A percentile compares a stretch with the other conserved stretches of the same genome.
phyloP scores from a whole-genome alignment of 208 protist genomes.

The Porcisia hertigi region DNA sequence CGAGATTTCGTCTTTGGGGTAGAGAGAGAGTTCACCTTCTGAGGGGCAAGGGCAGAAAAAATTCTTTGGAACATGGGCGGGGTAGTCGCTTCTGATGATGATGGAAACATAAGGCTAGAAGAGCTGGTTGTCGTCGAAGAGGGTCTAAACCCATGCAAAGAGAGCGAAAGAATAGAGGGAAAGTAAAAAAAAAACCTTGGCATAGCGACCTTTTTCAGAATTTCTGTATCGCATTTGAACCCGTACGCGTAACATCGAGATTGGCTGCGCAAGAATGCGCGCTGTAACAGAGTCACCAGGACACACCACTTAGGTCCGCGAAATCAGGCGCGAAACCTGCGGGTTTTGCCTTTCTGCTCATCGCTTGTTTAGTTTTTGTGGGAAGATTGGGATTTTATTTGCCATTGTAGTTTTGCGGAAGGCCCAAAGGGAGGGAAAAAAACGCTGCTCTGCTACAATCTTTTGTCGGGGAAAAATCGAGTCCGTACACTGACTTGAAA shows the following conservation, averaged over 20 bases:
- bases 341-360: neutral
- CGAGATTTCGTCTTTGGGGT: slow-evolving; percentile 50
- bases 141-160: neutral
- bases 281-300: too few relatives aligned
- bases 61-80: slow-evolving; percentile 30
- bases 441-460: neutral
- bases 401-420: neutral
- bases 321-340: neutral
- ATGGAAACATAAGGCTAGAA: neutral
- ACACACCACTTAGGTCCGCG: neutral
- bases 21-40: slow-evolving; percentile 49
- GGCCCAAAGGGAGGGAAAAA: neutral
- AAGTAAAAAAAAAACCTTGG: neutral
- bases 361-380: neutral
- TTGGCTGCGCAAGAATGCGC: neutral
- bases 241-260: too few relatives aligned
- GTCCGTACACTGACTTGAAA: neutral
- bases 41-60: slow-evolving; percentile 41
- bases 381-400: neutral
- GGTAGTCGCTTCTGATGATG: slow-evolving; percentile 5
- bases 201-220: neutral
- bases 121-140: neutral
- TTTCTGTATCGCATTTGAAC: neutral
- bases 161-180: neutral
- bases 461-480: slow-evolving; percentile 3